Percentiles rank a stretch among this genome's conserved stretches.
These are phyloP conservation scores for Pontederia crassipes DNA, from an alignment of 176 grass and related monocot genomes.

Conservation along the genomic window DNA sequence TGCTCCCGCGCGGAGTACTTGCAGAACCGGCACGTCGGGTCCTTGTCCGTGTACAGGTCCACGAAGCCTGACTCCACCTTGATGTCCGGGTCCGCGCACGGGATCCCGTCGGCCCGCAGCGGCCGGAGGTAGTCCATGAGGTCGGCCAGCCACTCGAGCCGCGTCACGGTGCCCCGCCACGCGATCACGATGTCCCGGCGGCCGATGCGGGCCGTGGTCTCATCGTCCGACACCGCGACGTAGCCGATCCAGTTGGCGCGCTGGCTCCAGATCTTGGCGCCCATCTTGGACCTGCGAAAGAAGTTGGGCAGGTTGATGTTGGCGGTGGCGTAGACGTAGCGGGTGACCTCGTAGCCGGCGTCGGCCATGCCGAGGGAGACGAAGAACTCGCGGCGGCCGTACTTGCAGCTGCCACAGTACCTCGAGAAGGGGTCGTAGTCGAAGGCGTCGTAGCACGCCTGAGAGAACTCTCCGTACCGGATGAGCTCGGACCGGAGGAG, in stretches of 20 bases:
- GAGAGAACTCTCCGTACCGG: conserved; percentile 4
- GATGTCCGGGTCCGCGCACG: neutral
- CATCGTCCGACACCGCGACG: conserved; percentile 1
- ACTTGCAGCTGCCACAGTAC: conserved; percentile 3
- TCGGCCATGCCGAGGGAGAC: too few species aligned
- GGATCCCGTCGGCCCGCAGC: neutral
- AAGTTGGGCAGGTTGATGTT: neutral
- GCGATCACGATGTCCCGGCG: neutral
- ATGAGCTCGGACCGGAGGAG: conserved; percentile 5
- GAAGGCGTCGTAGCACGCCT: conserved; percentile 12
- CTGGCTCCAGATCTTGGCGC: neutral
- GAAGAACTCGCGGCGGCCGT: neutral
- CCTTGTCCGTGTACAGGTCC: neutral
- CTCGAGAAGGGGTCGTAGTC: conserved; percentile 12
- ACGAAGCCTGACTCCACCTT: neutral
- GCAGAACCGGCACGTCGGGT: neutral
- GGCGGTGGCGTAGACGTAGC: neutral
- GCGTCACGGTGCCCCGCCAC: neutral
- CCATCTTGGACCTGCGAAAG: neutral
- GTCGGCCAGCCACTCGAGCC: neutral
- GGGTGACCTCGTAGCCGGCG: neutral
- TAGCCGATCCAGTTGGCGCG: conserved; percentile 2
- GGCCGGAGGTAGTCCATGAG: neutral
- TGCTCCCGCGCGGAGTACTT: neutral
- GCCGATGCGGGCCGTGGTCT: neutral